phyloP scores from a whole-genome alignment of 148 eudicot species.

The Salicornia ramosissima region DNA sequence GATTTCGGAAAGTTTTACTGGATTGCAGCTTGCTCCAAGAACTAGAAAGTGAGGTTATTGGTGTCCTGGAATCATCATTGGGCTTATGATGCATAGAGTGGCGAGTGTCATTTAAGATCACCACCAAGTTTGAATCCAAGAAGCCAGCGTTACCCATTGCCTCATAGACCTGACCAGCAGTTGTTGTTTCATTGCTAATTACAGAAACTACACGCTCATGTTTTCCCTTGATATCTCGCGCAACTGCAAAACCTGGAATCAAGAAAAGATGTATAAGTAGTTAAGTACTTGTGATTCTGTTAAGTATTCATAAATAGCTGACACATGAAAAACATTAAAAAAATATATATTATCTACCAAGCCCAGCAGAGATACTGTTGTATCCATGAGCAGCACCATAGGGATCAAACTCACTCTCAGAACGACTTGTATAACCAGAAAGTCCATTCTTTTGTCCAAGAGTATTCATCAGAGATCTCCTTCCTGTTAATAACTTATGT shows the following conservation, averaged over 20 bases:
- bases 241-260: constrained; percentile 75
- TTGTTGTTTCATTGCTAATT: constrained; percentile 73
- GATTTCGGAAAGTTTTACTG: constrained; percentile 69
- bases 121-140: constrained; percentile 83
- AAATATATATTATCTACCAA: constrained; percentile 37
- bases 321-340: neutral
- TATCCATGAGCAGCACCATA: constrained; percentile 91
- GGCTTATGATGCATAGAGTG: constrained; percentile 65
- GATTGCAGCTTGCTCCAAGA: constrained; percentile 81
- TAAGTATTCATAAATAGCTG: neutral
- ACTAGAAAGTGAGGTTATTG: constrained; percentile 70
- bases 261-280: constrained; percentile 2
- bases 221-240: constrained; percentile 81
- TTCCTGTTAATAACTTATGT: constrained; percentile 81
- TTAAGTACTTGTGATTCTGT: neutral
- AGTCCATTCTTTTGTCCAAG: constrained; percentile 47
- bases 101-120: constrained; percentile 76
- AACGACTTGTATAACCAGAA: constrained; percentile 42
- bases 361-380: constrained; percentile 96
- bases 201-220: constrained; percentile 77
- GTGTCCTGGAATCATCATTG: constrained; percentile 59
- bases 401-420: constrained; percentile 69
- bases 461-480: constrained; percentile 54
- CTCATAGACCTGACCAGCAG: constrained; percentile 82
- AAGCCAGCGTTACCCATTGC: constrained; percentile 95